Evolutionary conservation across 257 asterid species (phyloP).

Genomic region (Nicotiana attenuata): DNA sequence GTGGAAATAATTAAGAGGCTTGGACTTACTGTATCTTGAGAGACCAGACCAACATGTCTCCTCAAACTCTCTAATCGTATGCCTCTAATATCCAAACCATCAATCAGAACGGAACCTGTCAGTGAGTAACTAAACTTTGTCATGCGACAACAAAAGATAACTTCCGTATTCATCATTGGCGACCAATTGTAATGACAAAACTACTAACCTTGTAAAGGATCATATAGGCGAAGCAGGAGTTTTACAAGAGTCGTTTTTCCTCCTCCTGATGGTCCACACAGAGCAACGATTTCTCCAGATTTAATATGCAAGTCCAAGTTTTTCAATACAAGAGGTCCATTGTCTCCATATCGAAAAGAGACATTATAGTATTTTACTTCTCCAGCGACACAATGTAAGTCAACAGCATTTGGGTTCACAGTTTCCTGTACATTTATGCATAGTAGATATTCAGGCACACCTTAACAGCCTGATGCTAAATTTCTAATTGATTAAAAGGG

Average conservation of each 20-base stretch:
- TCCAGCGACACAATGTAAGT: conserved; percentile 49
- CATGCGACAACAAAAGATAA: conserved; percentile 10
- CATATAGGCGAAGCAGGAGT: conserved; percentile 90
- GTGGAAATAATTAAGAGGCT: background rate
- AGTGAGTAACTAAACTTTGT: conserved; percentile 14
- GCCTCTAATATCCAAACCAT: conserved; percentile 55
- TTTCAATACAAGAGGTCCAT: conserved; percentile 44
- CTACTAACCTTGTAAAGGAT: conserved; percentile 63
- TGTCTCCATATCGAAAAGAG: conserved; percentile 59
- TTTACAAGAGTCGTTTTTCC: conserved; percentile 88
- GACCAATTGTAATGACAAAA: background rate
- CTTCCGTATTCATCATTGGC: background rate
- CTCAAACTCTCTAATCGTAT: conserved; percentile 63
- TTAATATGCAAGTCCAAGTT: conserved; percentile 58
- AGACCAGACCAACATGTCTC: conserved; percentile 78
- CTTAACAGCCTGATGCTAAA: background rate
- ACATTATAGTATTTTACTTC: conserved; percentile 62
- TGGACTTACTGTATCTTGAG: conserved; percentile 75
- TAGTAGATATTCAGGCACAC: background rate
- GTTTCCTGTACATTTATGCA: conserved; percentile 31
- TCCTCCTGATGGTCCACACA: conserved; percentile 98
- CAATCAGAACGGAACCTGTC: conserved; percentile 63
- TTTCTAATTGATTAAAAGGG: background rate
- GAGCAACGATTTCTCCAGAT: conserved; percentile 86
- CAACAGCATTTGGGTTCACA: conserved; percentile 68